A percentile compares a stretch with the other conserved stretches of the same genome.
These are phyloP conservation scores for Heterobasidion occidentale DNA, from an alignment of 1,284 basidiomycete species.

Conservation along the genomic window DNA sequence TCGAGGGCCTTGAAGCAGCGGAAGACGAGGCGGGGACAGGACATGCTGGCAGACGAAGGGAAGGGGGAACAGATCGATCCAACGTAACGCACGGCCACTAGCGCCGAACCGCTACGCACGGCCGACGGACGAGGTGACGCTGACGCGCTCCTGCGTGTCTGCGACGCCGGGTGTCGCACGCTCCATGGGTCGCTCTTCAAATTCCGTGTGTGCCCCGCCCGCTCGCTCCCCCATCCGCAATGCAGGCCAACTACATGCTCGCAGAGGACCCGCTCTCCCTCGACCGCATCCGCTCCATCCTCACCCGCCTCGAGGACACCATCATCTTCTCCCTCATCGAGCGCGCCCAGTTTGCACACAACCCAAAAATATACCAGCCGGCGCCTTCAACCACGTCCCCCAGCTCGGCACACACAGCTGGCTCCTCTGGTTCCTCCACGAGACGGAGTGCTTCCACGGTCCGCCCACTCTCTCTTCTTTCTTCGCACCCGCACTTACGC, in stretches of 20 bases:
- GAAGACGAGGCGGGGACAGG: slow-evolving; percentile 61
- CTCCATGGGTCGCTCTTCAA: background rate
- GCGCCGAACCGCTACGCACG: background rate
- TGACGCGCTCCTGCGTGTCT: too few relatives aligned
- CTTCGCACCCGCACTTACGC: background rate
- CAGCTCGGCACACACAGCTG: slow-evolving; percentile 74
- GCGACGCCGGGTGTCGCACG: too few relatives aligned
- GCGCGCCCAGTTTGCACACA: slow-evolving; percentile 93
- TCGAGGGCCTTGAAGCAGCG: slow-evolving; percentile 83
- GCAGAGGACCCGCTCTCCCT: slow-evolving; percentile 75
- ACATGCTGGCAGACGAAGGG: slow-evolving; percentile 20
- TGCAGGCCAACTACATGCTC: slow-evolving; percentile 69
- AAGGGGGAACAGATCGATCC: too few relatives aligned
- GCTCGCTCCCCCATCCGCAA: slow-evolving; percentile 13
- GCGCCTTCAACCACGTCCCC: slow-evolving; percentile 72
- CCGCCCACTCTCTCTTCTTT: slow-evolving; percentile 18
- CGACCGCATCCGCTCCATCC: slow-evolving; percentile 79
- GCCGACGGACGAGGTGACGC: background rate
- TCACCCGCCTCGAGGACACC: slow-evolving; percentile 92
- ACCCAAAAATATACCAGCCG: slow-evolving; percentile 84
- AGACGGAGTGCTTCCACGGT: slow-evolving; percentile 95
- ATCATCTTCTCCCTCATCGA: slow-evolving; percentile 98
- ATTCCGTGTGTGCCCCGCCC: background rate
- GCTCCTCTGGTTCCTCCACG: slow-evolving; percentile 96
- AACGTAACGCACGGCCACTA: background rate